Conservation (phyloP, 139 green algal genomes). For the Ettlia oleoabundans region DNA sequence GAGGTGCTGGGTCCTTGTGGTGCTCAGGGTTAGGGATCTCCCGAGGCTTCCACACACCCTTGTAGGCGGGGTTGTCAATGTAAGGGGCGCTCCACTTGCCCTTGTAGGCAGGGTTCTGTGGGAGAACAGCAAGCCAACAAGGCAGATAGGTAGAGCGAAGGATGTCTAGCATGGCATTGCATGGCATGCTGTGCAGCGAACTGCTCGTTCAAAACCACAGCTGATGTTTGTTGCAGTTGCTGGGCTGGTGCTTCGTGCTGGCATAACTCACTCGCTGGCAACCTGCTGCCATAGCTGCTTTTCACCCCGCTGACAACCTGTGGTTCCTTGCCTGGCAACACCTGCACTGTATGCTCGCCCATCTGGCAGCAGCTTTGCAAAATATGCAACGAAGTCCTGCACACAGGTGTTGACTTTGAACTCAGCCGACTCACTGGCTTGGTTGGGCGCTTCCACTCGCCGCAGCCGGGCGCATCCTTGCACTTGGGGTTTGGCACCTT, state of each 20-base stretch:
- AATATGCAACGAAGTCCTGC: too few relatives aligned
- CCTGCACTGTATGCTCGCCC: too few relatives aligned
- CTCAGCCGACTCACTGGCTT: slow-evolving; percentile 35
- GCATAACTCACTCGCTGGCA: not conserved
- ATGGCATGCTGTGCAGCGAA: too few relatives aligned
- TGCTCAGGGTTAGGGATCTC: slow-evolving; percentile 85
- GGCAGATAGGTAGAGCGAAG: too few relatives aligned
- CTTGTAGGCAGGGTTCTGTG: slow-evolving; percentile 93
- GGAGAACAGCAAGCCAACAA: not conserved
- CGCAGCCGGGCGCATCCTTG: slow-evolving; percentile 79
- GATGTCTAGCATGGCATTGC: too few relatives aligned
- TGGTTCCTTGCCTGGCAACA: too few relatives aligned
- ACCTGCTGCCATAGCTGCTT: not conserved
- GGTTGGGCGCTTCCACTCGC: slow-evolving; percentile 85
- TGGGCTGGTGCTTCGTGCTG: too few relatives aligned
- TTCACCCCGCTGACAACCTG: too few relatives aligned
- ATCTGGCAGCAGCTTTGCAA: too few relatives aligned
- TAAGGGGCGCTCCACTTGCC: slow-evolving; percentile 81
- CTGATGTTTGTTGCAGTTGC: too few relatives aligned
- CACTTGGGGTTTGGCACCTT: slow-evolving; percentile 85
- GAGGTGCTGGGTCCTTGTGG: slow-evolving; percentile 60
- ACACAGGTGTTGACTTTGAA: too few relatives aligned
- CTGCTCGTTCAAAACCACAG: too few relatives aligned
- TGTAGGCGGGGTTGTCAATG: slow-evolving; percentile 94
- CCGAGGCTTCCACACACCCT: slow-evolving; percentile 63